A percentile compares a stretch with the other conserved stretches of the same genome.
Evolutionary conservation across 75 land plant genomes (phyloP).

Genomic region (Cryptomeria japonica): DNA sequence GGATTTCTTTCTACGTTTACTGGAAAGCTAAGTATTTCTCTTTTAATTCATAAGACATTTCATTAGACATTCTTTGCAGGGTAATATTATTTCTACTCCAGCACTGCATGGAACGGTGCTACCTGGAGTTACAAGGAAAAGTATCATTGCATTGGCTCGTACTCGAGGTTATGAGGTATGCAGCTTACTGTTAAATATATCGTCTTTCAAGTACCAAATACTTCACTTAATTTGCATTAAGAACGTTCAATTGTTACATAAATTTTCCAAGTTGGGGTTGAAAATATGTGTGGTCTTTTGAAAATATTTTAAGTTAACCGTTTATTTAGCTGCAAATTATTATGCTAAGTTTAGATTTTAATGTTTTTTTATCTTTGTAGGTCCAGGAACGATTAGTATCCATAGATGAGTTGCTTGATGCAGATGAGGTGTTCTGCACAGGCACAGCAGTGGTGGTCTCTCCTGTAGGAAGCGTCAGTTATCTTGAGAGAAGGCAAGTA

Average conservation of each 20-base stretch:
- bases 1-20: no score
- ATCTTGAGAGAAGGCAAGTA: conserved; percentile 39
- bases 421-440: conserved; percentile 70
- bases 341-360: neutral
- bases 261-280: neutral
- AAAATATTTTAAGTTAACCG: no score
- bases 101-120: conserved; percentile 61
- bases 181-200: neutral
- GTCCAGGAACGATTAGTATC: conserved; percentile 49
- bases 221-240: neutral
- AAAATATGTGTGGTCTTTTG: neutral
- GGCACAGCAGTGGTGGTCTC: conserved; percentile 65
- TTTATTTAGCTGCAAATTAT: neutral
- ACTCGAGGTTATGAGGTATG: conserved; percentile 48
- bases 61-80: conserved; percentile 24
- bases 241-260: neutral
- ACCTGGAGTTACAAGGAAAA: conserved; percentile 74
- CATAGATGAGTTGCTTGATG: conserved; percentile 51
- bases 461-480: conserved; percentile 57
- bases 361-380: conserved; percentile 15
- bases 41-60: neutral
- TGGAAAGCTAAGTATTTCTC: neutral
- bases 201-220: neutral
- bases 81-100: conserved; percentile 61
- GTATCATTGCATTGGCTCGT: conserved; percentile 66